These are phyloP conservation scores for Rauvolfia tetraphylla DNA, from an alignment of 257 asterid genomes.

Conservation along the genomic window DNA sequence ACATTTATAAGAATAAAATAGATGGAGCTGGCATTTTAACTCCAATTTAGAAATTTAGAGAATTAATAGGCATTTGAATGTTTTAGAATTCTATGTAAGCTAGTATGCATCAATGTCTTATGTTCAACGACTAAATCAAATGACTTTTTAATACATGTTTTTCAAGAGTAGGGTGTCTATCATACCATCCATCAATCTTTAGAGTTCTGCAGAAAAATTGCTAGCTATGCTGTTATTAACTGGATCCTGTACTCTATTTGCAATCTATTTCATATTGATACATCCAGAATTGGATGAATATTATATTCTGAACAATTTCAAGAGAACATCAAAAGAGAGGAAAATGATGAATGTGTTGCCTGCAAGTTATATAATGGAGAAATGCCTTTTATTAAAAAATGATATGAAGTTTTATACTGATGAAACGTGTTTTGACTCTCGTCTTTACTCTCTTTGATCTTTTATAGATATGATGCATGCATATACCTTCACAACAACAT, in stretches of 20 bases:
- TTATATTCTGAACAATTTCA: not conserved
- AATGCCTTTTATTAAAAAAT: not conserved
- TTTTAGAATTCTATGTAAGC: not conserved
- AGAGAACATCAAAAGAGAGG: not conserved
- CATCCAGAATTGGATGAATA: not conserved
- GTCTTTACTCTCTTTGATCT: constrained; percentile 1
- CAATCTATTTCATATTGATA: not conserved
- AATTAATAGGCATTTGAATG: not conserved
- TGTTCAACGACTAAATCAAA: not conserved
- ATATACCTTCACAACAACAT: constrained; percentile 39
- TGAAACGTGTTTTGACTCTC: not conserved
- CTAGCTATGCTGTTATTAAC: not conserved
- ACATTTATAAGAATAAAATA: not conserved
- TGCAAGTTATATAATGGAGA: not conserved
- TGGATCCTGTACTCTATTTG: not conserved
- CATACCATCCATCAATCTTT: not conserved
- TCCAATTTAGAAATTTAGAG: not conserved
- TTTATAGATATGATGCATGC: constrained; percentile 68
- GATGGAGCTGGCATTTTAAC: not conserved
- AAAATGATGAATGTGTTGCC: not conserved
- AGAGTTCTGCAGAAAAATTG: not conserved
- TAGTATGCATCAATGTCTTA: not conserved
- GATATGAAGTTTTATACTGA: not conserved
- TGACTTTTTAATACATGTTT: not conserved
- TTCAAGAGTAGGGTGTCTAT: not conserved